Evolutionary conservation across 331 rosid species (phyloP).

Genomic region (Rosa hybrid): DNA sequence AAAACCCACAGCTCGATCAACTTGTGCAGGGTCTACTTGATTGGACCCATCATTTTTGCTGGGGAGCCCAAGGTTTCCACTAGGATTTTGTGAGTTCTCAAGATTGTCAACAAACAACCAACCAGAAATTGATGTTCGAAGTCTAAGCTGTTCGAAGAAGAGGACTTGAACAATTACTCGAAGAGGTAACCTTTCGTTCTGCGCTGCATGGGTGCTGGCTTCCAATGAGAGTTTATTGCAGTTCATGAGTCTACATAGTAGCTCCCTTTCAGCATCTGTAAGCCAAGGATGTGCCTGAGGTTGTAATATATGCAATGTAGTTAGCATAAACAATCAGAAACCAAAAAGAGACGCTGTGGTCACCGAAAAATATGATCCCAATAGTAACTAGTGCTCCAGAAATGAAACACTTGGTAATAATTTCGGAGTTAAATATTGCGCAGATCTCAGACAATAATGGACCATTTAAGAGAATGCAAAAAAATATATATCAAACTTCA

Average conservation of each 20-base stretch:
- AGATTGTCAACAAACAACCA: slow-evolving; percentile 50
- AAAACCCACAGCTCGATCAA: background rate
- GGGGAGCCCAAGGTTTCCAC: slow-evolving; percentile 33
- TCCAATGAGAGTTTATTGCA: slow-evolving; percentile 49
- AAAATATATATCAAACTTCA: background rate
- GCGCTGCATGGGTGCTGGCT: slow-evolving; percentile 49
- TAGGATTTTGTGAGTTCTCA: slow-evolving; percentile 35
- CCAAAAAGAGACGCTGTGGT: background rate
- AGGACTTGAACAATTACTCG: slow-evolving; percentile 51
- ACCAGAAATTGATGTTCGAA: slow-evolving; percentile 48
- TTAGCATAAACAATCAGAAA: background rate
- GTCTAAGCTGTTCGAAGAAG: slow-evolving; percentile 52
- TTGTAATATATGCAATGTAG: background rate
- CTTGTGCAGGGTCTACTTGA: slow-evolving; percentile 18
- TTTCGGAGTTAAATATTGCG: no score
- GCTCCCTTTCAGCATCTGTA: slow-evolving; percentile 46
- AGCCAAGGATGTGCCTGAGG: slow-evolving; percentile 54
- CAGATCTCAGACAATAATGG: no score
- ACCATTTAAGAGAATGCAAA: no score
- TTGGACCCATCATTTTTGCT: slow-evolving; percentile 24
- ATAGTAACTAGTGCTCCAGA: background rate
- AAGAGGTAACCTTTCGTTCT: slow-evolving; percentile 49
- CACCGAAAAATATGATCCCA: background rate
- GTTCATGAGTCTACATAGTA: slow-evolving; percentile 47
- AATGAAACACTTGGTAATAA: background rate